Conservation (phyloP, 345 rosid species). For the Dovyalis caffra region DNA sequence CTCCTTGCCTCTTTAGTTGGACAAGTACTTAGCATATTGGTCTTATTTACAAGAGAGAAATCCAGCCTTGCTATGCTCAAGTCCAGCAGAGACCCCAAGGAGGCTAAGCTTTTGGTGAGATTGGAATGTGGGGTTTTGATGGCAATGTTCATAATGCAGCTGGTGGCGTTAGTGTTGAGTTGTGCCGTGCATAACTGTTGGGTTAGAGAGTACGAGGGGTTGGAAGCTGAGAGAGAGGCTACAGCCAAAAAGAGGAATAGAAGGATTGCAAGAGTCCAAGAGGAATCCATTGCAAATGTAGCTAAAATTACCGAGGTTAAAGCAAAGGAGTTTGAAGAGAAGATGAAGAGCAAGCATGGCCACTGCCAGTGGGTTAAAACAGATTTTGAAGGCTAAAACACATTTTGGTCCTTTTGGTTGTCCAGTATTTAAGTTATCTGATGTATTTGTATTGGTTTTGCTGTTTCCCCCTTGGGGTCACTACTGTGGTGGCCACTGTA, state of each 20-base stretch:
- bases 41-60: slow-evolving; percentile 46
- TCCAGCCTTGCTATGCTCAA: slow-evolving; percentile 47
- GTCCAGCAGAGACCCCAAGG: slow-evolving; percentile 47
- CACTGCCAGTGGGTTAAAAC: slow-evolving; percentile 51
- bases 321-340: slow-evolving; percentile 45
- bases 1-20: slow-evolving; percentile 47
- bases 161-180: slow-evolving; percentile 44
- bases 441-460: neutral
- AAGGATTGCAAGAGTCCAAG: slow-evolving; percentile 47
- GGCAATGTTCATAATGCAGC: slow-evolving; percentile 52
- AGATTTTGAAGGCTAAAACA: slow-evolving; percentile 49
- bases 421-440: neutral
- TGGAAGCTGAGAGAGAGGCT: slow-evolving; percentile 48
- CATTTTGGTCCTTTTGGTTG: neutral
- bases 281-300: slow-evolving; percentile 48
- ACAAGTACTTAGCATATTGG: slow-evolving; percentile 37
- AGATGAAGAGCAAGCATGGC: slow-evolving; percentile 44
- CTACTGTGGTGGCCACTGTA: slow-evolving; percentile 32
- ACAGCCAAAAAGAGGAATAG: slow-evolving; percentile 41
- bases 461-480: slow-evolving; percentile 27
- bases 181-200: slow-evolving; percentile 45
- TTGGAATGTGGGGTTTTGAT: slow-evolving; percentile 57
- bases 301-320: slow-evolving; percentile 38
- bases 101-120: slow-evolving; percentile 61
- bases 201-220: slow-evolving; percentile 54